Evolutionary conservation across 2,329 filamentous ascomycete species (phyloP).

Genomic region (Neonectria sp.): DNA sequence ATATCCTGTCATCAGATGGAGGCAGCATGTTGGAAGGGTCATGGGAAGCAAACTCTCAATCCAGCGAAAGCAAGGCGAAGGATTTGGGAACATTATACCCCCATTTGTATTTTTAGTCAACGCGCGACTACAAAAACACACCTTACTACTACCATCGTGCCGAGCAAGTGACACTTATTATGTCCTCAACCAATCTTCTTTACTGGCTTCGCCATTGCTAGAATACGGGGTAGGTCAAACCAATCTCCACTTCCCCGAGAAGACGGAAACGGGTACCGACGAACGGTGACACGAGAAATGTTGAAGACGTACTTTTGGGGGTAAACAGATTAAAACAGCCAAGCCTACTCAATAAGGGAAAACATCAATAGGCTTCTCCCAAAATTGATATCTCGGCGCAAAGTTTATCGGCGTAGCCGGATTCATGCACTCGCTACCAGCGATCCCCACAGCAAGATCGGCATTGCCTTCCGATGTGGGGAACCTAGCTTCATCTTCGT

Average conservation of each 20-base stretch:
- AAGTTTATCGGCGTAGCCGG: neutral
- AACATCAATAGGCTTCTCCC: neutral
- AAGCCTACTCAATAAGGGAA: no score
- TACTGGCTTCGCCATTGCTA: neutral
- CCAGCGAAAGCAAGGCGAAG: conserved; percentile 34
- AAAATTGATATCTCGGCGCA: neutral
- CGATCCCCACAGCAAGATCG: neutral
- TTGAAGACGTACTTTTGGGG: no score
- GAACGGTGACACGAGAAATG: no score
- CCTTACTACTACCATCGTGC: neutral
- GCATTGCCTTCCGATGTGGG: neutral
- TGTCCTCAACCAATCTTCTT: no score
- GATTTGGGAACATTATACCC: conserved; percentile 35
- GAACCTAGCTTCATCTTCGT: neutral
- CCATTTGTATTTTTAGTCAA: conserved; percentile 41
- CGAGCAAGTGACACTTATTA: no score
- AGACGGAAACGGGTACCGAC: no score
- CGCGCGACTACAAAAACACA: neutral
- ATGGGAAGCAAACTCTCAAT: conserved; percentile 6
- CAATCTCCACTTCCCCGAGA: no score
- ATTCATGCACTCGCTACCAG: neutral
- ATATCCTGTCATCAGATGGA: neutral
- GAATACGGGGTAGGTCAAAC: neutral
- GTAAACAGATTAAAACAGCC: no score
- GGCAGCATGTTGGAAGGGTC: conserved; percentile 18